Percentiles rank a stretch among this genome's conserved stretches.
phyloP scores from a whole-genome alignment of 2,329 filamentous ascomycete species.

The Fusarium tuaranense region DNA sequence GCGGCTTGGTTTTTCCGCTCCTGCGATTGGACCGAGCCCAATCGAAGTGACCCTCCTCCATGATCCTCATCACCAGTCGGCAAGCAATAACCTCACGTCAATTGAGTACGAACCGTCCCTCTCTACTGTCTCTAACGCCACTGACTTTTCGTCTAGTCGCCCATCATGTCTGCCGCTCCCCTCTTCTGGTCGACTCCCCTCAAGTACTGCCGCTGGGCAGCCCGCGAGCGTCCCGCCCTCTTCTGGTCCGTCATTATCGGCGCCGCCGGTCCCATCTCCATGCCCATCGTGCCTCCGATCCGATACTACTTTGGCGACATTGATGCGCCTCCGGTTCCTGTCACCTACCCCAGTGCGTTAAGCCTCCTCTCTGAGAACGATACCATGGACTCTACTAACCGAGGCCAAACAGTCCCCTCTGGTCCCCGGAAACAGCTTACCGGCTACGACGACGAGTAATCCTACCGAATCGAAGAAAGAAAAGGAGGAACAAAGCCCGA shows the following conservation, averaged over 20 bases:
- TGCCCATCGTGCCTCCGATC: constrained; percentile 80
- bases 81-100: constrained; percentile 44
- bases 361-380: accelerated
- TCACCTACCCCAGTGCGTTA: constrained; percentile 91
- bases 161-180: constrained; percentile 69
- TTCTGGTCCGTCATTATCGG: constrained; percentile 89
- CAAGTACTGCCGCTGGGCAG: constrained; percentile 88
- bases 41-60: constrained; percentile 7
- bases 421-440: constrained; percentile 69
- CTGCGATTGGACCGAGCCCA: constrained; percentile 41
- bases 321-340: constrained; percentile 77
- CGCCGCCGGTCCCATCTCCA: constrained; percentile 74
- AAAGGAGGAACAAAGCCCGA: constrained; percentile 16
- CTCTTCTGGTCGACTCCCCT: constrained; percentile 90
- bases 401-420: constrained; percentile 60
- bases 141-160: constrained; percentile 15
- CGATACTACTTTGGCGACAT: constrained; percentile 79
- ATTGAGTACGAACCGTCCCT: constrained; percentile 48
- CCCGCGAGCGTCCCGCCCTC: constrained; percentile 88
- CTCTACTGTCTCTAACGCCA: neutral
- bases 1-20: constrained; percentile 48
- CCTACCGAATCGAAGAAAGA: constrained; percentile 9
- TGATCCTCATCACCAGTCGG: constrained; percentile 39
- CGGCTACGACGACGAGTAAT: constrained; percentile 69
- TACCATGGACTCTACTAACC: neutral